Evolutionary conservation across 345 rosid genomes (phyloP).

Genomic region (Brassica nigra): DNA sequence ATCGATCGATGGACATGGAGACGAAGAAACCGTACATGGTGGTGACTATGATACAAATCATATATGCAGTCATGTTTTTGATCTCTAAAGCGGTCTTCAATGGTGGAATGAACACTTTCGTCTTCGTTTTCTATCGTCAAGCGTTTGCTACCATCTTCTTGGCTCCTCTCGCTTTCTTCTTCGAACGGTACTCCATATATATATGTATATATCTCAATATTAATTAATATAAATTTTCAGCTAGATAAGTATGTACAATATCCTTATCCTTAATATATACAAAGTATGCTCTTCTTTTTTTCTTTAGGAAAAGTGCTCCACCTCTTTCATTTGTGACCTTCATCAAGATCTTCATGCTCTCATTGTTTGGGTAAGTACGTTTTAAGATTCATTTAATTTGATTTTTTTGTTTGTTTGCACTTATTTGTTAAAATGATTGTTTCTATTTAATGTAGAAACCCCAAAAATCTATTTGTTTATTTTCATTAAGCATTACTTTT

Average conservation of each 20-base stretch:
- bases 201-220: not conserved
- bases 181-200: conserved; percentile 59
- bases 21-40: conserved; percentile 60
- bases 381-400: not conserved
- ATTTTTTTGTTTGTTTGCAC: not conserved
- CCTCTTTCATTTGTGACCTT: conserved; percentile 61
- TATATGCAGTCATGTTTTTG: conserved; percentile 86
- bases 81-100: conserved; percentile 87
- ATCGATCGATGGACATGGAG: conserved; percentile 40
- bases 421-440: not conserved
- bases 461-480: not conserved
- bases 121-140: conserved; percentile 84
- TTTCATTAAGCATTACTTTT: not conserved
- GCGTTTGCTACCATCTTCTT: conserved; percentile 75
- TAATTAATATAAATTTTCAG: not conserved
- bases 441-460: not conserved
- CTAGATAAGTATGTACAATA: not conserved
- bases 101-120: conserved; percentile 83
- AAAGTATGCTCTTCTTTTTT: not conserved
- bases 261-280: not conserved
- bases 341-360: conserved; percentile 76
- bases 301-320: conserved; percentile 74
- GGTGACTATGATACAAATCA: conserved; percentile 61
- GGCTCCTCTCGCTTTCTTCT: conserved; percentile 65
- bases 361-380: conserved; percentile 66